Evolutionary conservation across 768 basidiomycete genomes (phyloP), one percentile per base, ranked within the genome.

Genomic region (Pisolithus albus): DNA sequence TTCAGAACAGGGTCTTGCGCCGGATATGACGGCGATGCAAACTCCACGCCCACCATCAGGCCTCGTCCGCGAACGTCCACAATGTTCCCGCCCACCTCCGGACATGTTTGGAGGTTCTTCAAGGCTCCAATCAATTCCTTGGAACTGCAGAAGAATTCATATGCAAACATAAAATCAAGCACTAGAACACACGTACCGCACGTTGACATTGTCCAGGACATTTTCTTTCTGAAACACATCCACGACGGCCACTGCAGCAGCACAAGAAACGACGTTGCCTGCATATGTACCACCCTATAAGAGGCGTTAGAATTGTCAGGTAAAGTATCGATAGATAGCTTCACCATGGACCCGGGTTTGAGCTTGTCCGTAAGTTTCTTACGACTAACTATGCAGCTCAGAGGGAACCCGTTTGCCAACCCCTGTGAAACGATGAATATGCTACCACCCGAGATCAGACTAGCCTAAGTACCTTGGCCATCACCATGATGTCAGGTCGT

Each of bases 181-280:
- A 41, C n/a, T 32, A 38, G 34, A 46, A 36, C n/a, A 23, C 9
- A 55, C 71, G 8, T 59, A 86, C 82, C 94, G 77, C 5, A 74
- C 78, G 47, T 77, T 69, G 39, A 94, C 92, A 62, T 96, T 96
- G 9, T 79, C 78, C 18, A 93, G 74, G 43, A 93, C 76, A n/a
- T 85, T 81, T 59, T 94, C 92, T 55, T 88, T 83, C 47, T 75
- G 70, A 66, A 96, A 83, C 1, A 75, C 85, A 50, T 92, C 85
- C 19, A 77, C 78, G 18, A 89, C 87, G 0, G 93, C 92, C 19
- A 85, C 75, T 4, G 84, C 94, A 4, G 95, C 95, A 0, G 95
- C 94, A 61, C 94, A 97, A 0, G 88, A 76, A 0, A 97, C 90
- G 0, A 90, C 84, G 61, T 95, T 97, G 24, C 94, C 94, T 1